phyloP scores from a whole-genome alignment of 2,329 filamentous ascomycete species.

The Fusarium udum region DNA sequence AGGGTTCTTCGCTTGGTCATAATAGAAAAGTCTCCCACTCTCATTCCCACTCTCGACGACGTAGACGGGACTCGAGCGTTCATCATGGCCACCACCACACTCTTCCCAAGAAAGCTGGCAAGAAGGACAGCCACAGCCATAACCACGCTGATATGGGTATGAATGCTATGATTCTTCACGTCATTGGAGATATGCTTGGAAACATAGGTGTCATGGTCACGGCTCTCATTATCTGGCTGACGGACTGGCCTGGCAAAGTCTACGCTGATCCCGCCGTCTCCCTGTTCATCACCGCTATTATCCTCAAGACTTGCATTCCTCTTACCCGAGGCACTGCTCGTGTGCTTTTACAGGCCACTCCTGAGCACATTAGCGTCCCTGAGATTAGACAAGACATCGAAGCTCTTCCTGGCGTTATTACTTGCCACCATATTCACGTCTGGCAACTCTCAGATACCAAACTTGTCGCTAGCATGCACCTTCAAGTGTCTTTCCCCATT shows the following conservation, averaged over 20 bases:
- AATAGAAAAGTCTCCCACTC: conserved; percentile 31
- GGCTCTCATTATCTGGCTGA: conserved; percentile 91
- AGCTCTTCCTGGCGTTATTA: conserved; percentile 82
- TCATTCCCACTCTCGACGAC: conserved; percentile 40
- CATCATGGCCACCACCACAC: conserved; percentile 84
- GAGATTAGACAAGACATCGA: conserved; percentile 95
- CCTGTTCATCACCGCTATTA: conserved; percentile 87
- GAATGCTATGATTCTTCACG: conserved; percentile 82
- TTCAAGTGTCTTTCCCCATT: conserved; percentile 91
- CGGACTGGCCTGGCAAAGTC: conserved; percentile 79
- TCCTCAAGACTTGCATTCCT: conserved; percentile 78
- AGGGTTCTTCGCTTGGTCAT: conserved; percentile 43
- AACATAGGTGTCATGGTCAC: conserved; percentile 87
- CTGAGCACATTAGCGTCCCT: conserved; percentile 84
- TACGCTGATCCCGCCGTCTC: conserved; percentile 95
- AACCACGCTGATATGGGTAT: conserved; percentile 93
- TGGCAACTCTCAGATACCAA: conserved; percentile 98
- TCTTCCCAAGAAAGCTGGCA: conserved; percentile 70
- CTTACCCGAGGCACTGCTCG: conserved; percentile 83
- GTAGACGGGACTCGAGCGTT: conserved; percentile 59
- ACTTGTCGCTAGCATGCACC: conserved; percentile 90
- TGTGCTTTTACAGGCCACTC: conserved; percentile 93
- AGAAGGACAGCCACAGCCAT: conserved; percentile 76
- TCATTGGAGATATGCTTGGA: conserved; percentile 84
- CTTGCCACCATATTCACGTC: conserved; percentile 95